phyloP scores from a whole-genome alignment of 305 asterid genomes.

The Fraxinus ornus region DNA sequence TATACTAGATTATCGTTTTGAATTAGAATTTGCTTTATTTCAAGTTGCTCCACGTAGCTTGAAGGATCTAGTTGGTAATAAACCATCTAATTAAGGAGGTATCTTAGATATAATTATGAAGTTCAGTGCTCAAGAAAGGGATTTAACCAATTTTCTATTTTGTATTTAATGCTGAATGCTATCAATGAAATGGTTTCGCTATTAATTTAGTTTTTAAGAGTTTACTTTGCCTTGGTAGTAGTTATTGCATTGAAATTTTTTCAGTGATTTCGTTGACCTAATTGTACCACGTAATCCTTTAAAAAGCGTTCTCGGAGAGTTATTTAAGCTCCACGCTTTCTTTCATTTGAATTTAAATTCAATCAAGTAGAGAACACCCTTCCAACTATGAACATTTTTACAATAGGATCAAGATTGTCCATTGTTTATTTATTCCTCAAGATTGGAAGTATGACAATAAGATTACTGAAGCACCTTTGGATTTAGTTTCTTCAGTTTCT shows the following conservation, averaged over 20 bases:
- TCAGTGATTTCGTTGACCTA: not conserved
- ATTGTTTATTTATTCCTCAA: not conserved
- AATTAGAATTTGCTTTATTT: not conserved
- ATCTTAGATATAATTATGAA: not conserved
- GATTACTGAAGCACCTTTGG: not conserved
- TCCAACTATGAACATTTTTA: too few relatives aligned
- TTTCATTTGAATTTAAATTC: too few relatives aligned
- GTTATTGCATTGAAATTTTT: not conserved
- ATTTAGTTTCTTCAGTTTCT: not conserved
- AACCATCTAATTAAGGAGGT: not conserved
- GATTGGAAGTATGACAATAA: not conserved
- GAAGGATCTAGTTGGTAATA: not conserved
- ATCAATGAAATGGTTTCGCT: not conserved
- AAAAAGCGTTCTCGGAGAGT: not conserved
- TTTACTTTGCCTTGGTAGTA: not conserved
- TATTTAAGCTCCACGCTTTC: too few relatives aligned
- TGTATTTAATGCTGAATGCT: not conserved
- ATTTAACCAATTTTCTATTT: not conserved
- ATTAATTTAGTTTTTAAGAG: not conserved
- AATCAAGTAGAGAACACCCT: too few relatives aligned
- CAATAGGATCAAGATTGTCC: not conserved
- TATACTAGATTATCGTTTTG: not conserved
- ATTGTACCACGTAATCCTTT: not conserved
- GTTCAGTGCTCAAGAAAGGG: not conserved
- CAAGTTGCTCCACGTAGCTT: not conserved